Percentiles rank a stretch among this genome's conserved stretches.
Conservation (phyloP, 306 rosid genomes). For the Trifolium dubium region DNA sequence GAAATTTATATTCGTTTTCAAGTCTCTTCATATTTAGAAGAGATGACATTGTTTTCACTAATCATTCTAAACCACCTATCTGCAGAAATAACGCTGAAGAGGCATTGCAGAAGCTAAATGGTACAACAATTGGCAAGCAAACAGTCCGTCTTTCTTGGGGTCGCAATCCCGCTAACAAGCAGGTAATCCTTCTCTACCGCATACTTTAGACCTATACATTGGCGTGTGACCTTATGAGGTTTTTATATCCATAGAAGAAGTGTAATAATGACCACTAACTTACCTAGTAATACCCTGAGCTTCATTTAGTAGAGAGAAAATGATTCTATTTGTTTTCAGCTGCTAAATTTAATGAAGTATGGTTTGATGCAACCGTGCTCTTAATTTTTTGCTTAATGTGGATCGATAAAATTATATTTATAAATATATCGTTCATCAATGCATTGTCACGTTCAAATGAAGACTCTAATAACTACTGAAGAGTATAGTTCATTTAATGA, state of each 20-base stretch:
- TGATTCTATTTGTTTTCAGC: background rate
- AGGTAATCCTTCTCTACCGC: slow-evolving; percentile 49
- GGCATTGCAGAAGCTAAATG: slow-evolving; percentile 88
- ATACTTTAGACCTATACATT: background rate
- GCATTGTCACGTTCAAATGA: background rate
- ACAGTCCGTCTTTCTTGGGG: slow-evolving; percentile 99
- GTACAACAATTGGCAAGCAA: slow-evolving; percentile 82
- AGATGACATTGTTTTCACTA: slow-evolving; percentile 10
- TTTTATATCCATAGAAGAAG: background rate
- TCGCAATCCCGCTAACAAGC: slow-evolving; percentile 98
- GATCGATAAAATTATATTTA: background rate
- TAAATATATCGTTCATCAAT: background rate
- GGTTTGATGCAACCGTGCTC: background rate
- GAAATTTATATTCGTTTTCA: slow-evolving; percentile 11
- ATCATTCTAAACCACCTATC: slow-evolving; percentile 35
- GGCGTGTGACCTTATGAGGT: background rate
- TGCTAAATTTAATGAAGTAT: slow-evolving; percentile 18
- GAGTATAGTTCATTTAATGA: slow-evolving; percentile 1
- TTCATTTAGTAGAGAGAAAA: background rate
- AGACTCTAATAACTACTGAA: background rate
- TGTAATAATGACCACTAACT: slow-evolving; percentile 5
- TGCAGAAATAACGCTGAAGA: slow-evolving; percentile 92
- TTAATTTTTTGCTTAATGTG: slow-evolving; percentile 6
- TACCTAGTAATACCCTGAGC: background rate
- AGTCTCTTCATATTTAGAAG: slow-evolving; percentile 5